A percentile compares a stretch with the other conserved stretches of the same genome.
Conservation (phyloP, 768 basidiomycete species). For the Rhodotorula graminis region DNA sequence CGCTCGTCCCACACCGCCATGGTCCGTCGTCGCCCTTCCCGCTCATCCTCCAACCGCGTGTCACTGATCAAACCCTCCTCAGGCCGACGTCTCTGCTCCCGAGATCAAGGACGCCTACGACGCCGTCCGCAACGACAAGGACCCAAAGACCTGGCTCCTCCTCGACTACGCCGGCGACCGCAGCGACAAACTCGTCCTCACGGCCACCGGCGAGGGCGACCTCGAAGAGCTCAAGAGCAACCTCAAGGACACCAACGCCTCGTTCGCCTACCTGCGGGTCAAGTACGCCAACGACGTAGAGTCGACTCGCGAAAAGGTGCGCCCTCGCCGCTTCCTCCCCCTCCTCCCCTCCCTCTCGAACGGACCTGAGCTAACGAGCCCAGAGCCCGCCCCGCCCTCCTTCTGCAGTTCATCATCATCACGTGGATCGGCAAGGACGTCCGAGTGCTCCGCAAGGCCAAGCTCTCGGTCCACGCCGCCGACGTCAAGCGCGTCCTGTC, state of each 20-base stretch:
- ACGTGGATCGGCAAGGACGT: slow-evolving; percentile 75
- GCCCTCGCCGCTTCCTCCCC: too few species aligned
- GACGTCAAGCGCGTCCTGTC: slow-evolving; percentile 78
- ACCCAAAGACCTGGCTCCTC: slow-evolving; percentile 82
- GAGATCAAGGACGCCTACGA: slow-evolving; percentile 78
- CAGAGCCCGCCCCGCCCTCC: not conserved
- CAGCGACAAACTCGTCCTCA: slow-evolving; percentile 68
- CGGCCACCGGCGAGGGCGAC: slow-evolving; percentile 69
- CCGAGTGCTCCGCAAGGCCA: slow-evolving; percentile 88
- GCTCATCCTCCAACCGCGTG: not conserved
- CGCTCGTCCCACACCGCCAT: not conserved
- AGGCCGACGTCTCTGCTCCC: slow-evolving; percentile 72
- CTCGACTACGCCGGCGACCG: slow-evolving; percentile 68
- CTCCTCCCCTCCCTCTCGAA: not conserved
- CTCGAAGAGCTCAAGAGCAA: slow-evolving; percentile 68
- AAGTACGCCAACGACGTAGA: slow-evolving; percentile 80
- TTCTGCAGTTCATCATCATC: slow-evolving; percentile 53
- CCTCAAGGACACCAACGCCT: slow-evolving; percentile 69
- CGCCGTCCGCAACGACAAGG: slow-evolving; percentile 78
- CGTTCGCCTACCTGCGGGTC: slow-evolving; percentile 77
- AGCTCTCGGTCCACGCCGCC: slow-evolving; percentile 85
- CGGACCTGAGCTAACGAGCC: not conserved
- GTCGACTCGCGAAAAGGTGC: slow-evolving; percentile 71
- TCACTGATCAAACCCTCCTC: not conserved
- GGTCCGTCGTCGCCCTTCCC: not conserved